Evolutionary conservation across 177 flowering plant species (phyloP).

Genomic region (Vitis hybrid): DNA sequence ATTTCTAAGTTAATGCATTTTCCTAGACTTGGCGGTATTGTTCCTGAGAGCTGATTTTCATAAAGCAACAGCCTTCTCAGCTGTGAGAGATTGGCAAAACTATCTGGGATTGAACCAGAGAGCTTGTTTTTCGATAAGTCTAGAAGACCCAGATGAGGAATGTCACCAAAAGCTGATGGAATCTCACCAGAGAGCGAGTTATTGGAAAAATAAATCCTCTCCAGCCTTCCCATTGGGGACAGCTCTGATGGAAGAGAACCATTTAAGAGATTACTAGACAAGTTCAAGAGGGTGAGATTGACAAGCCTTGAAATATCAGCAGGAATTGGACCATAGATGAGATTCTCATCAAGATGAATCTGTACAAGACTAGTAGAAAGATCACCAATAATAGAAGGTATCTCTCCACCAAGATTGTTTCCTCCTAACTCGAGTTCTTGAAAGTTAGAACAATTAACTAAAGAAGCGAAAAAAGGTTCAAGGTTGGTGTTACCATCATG

Average conservation of each 20-base stretch:
- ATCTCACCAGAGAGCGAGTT: constrained; percentile 74
- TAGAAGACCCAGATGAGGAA: constrained; percentile 76
- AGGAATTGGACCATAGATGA: constrained; percentile 67
- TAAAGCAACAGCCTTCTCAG: constrained; percentile 68
- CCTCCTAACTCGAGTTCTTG: constrained; percentile 83
- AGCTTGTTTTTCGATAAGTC: constrained; percentile 78
- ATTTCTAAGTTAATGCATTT: constrained; percentile 74
- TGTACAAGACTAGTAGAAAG: constrained; percentile 57
- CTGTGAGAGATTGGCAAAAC: constrained; percentile 69
- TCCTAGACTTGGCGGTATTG: constrained; percentile 72
- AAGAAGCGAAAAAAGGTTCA: constrained; percentile 65
- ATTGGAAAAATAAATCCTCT: constrained; percentile 68
- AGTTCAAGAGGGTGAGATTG: constrained; percentile 77
- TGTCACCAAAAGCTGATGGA: constrained; percentile 57
- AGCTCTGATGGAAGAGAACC: constrained; percentile 69
- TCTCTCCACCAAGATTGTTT: constrained; percentile 64
- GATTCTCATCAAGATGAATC: constrained; percentile 76
- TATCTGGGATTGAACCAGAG: constrained; percentile 75
- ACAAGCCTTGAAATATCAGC: constrained; percentile 65
- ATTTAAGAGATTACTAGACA: constrained; percentile 71
- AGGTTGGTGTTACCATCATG: constrained; percentile 67
- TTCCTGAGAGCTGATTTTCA: constrained; percentile 73
- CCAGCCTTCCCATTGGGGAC: constrained; percentile 52
- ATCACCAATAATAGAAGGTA: constrained; percentile 66
- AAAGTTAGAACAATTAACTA: constrained; percentile 56